Conservation (phyloP, 106 monocot genomes). For the Acorus calamus region DNA sequence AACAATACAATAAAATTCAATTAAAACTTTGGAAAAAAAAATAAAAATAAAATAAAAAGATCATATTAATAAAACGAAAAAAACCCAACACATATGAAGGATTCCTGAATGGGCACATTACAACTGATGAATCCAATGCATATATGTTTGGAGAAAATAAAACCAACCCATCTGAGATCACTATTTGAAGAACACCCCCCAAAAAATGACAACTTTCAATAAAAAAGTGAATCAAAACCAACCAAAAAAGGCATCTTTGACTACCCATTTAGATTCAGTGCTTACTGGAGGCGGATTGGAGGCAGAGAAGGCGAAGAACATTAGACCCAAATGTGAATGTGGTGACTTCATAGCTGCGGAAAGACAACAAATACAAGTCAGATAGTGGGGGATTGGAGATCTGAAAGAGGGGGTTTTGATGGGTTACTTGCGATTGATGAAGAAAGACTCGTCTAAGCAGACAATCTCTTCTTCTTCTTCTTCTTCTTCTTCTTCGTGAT, state of each 20-base stretch:
- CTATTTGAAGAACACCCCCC: too few species aligned
- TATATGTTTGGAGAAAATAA: too few species aligned
- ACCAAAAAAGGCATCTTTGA: background rate
- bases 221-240: background rate
- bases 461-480: conserved; percentile 26
- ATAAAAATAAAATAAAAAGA: too few species aligned
- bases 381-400: background rate
- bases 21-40: too few species aligned
- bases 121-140: too few species aligned
- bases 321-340: conserved; percentile 60
- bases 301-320: conserved; percentile 40
- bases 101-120: too few species aligned
- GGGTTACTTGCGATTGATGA: conserved; percentile 35
- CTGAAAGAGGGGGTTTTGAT: background rate
- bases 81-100: too few species aligned
- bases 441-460: conserved; percentile 33
- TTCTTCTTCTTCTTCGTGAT: conserved; percentile 8
- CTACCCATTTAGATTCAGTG: background rate
- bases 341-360: conserved; percentile 50
- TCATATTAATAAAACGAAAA: too few species aligned
- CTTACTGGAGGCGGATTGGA: conserved; percentile 70
- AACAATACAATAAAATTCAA: too few species aligned
- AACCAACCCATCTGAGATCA: too few species aligned
- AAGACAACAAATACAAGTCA: background rate
- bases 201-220: background rate